Base-by-base conservation (phyloP, 2,329 filamentous ascomycete genomes). In the Xylaria sp. region DNA sequence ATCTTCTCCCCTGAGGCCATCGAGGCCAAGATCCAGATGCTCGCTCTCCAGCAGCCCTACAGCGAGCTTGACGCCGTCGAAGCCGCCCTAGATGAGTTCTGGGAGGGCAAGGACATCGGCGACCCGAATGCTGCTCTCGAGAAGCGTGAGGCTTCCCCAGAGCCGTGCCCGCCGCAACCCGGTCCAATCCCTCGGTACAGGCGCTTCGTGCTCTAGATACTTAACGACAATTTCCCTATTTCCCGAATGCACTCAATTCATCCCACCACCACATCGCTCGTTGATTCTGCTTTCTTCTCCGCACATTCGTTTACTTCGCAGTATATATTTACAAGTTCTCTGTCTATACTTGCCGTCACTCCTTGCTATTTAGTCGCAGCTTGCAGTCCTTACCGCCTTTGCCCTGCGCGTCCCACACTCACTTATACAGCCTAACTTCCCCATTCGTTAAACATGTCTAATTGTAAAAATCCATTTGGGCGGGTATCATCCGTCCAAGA, bases 31-130 rank as follows among this genome's bases (percentile, higher is more conserved):
- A 65, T 77, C 7, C 69, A 75, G 68, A 65, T 63, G 57, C 74
- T 78, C 64, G 76, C 74, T 14, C 67, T 55, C 21, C 63, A 74
- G 38, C 63, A 74, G 49, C 76, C 77, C 0, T 79, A 78, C 59
- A 71, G 70, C 57, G 71, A 77, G 40, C 68, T 75, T 3, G 72
- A 71, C 0, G 71, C 72, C 31, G 71, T 77, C 5, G 60, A 72
- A 38, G 66, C 69, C 5, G 70, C 67, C 3, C 69, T 79, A 2
- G 71, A 74, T 9, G 68, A 61, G 1, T 78, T 77, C 66, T 78
- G 72, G 70, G 58, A 64, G n/a, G 65, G 52, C 9, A 59, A 68
- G 17, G 65, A 66, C 38, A 61, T 64, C 37, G 60, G 65, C 12
- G 65, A 68, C 38, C 66, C 67, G 17, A 67, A 65, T 35, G 65